Evolutionary conservation across 768 basidiomycete species (phyloP).

Genomic region (Lanmaoa pseudosensibilis): DNA sequence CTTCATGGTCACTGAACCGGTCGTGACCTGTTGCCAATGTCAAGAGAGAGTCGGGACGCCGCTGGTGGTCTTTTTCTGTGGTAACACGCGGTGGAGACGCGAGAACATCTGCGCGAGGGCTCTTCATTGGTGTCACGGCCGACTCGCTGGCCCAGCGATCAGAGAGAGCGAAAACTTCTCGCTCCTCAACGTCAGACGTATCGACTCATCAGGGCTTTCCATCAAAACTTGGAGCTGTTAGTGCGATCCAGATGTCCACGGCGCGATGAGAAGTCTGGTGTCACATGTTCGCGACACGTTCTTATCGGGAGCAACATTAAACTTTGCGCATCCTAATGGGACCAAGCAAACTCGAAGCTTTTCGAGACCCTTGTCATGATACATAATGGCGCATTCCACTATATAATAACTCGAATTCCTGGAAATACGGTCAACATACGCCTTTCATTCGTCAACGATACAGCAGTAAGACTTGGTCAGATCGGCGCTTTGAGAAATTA

Average conservation of each 20-base stretch:
- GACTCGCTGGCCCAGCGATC: not conserved
- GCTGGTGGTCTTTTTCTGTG: not conserved
- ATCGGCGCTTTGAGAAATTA: slow-evolving; percentile 1
- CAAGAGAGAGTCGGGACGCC: not conserved
- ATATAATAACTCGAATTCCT: no score
- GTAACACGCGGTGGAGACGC: slow-evolving; percentile 2
- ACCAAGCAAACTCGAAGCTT: no score
- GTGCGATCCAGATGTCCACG: no score
- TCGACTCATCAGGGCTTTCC: slow-evolving; percentile 46
- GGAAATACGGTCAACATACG: no score
- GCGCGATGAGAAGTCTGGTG: no score
- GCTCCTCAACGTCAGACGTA: slow-evolving; percentile 65
- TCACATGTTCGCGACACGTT: slow-evolving; percentile 22
- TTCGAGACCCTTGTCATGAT: no score
- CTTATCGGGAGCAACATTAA: not conserved
- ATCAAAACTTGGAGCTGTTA: no score
- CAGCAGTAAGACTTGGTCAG: slow-evolving; percentile 11
- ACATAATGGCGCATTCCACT: no score
- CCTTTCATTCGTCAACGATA: slow-evolving; percentile 16
- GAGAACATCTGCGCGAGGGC: not conserved
- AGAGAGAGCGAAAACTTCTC: slow-evolving; percentile 39
- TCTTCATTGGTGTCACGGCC: not conserved
- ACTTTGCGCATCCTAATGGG: no score
- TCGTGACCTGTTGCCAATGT: not conserved
- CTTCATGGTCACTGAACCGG: slow-evolving; percentile 10